Conservation (phyloP, 2,329 filamentous ascomycete genomes). For the Cytospora piceicola region DNA sequence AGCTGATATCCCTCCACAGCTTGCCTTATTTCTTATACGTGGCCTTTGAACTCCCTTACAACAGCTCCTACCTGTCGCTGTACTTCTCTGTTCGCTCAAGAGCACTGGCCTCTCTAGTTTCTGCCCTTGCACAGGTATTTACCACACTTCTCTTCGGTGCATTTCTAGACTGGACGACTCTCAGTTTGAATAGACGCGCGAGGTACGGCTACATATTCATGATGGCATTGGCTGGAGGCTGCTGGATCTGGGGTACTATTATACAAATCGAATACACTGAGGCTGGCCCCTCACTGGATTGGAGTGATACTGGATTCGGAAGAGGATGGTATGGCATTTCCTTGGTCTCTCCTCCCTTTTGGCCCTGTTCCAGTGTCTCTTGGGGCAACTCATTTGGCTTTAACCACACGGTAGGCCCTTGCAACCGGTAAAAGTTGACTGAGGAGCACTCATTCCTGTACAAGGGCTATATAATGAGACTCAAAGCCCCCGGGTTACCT, state of each 20-base stretch:
- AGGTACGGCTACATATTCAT: slow-evolving; percentile 34
- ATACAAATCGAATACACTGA: slow-evolving; percentile 38
- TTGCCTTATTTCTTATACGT: slow-evolving; percentile 7
- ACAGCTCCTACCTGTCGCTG: slow-evolving; percentile 32
- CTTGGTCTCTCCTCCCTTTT: not conserved
- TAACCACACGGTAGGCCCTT: too few species aligned
- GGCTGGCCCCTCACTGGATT: slow-evolving; percentile 36
- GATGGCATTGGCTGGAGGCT: slow-evolving; percentile 36
- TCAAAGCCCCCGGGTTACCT: too few species aligned
- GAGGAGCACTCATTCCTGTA: too few species aligned
- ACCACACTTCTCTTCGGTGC: slow-evolving; percentile 35
- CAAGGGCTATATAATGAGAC: too few species aligned
- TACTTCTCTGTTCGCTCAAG: slow-evolving; percentile 34
- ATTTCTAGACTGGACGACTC: slow-evolving; percentile 36
- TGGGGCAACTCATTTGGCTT: too few species aligned
- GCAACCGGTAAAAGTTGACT: too few species aligned
- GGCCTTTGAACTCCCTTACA: slow-evolving; percentile 27
- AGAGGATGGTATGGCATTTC: slow-evolving; percentile 30
- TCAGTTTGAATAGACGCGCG: slow-evolving; percentile 33
- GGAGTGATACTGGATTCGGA: slow-evolving; percentile 8
- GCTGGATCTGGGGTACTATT: slow-evolving; percentile 38
- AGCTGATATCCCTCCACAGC: not conserved
- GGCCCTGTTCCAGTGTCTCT: not conserved
- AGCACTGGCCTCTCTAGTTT: slow-evolving; percentile 34
- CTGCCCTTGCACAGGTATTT: slow-evolving; percentile 36